Evolutionary conservation across 768 basidiomycete genomes (phyloP), one percentile per base, ranked within the genome.

Genomic region (Lyophyllum atratum): DNA sequence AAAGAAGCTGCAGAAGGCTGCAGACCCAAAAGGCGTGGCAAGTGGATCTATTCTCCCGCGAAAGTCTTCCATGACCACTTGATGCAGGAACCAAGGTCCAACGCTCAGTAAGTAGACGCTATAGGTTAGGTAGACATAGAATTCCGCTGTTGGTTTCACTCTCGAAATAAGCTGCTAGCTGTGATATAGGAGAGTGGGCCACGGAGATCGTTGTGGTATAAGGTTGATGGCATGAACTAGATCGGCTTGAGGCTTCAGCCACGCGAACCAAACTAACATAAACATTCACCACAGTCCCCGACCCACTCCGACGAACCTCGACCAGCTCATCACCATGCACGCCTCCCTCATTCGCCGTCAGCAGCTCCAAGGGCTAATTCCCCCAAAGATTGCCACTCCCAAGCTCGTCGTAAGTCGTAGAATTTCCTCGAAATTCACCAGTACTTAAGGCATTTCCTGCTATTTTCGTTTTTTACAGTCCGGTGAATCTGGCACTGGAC

Each of bases 311-410:
- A 37, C 6, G 11, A 66, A 55, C 51, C 31, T 54, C 50, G 39
- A 57, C 57, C 51, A 51, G 49, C 50, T 50, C 63, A 58, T 59
- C 66, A 79, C 65, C 68, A 95, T 95, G 93, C 85, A 89, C 77
- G 81, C 91, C 62, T 85, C 93, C 52, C 85, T 92, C 76, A 79
- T 87, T 74, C 89, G 92, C 71, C 90, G 92, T 68, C 85, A 90
- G 70, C 85, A 90, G 70, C 87, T 98, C 63, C 84, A 84, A 59
- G 85, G 87, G 53, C 83, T 97, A 56, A 85, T 97, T 64, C 95
- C 95, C 39, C 95, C 95, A 49, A 98, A 98, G 80, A 89, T 98
- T 68, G 95, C 95, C 54, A 92, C 94, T 10, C 93, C 95, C 1
- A 83, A 85, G 50, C 87, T 92, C 64, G 87, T 97, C 57, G 94